phyloP scores from a whole-genome alignment of 1,139 yeast genomes.

The Sugiyamaella castrensis region DNA sequence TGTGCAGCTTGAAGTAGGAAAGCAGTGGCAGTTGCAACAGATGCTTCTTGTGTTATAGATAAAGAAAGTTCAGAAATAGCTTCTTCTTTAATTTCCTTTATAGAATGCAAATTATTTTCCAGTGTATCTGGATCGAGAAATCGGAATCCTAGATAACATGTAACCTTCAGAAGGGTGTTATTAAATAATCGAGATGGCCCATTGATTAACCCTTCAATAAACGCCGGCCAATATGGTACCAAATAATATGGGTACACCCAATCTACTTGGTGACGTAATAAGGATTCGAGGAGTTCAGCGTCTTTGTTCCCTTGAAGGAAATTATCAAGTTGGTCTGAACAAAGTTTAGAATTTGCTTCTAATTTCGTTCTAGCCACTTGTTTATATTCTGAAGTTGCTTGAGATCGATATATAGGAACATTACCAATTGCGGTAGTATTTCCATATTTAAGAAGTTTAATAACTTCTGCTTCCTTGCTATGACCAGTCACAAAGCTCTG shows the following conservation, averaged over 20 bases:
- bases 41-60: constrained; percentile 12
- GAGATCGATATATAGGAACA: constrained; percentile 9
- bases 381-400: constrained; percentile 7
- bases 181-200: constrained; percentile 9
- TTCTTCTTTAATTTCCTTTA: constrained; percentile 12
- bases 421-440: constrained; percentile 13
- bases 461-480: constrained; percentile 6
- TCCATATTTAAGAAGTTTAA: constrained; percentile 9
- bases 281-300: constrained; percentile 4
- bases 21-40: constrained; percentile 16
- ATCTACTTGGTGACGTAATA: constrained; percentile 6
- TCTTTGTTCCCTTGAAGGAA: constrained; percentile 3
- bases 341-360: not conserved
- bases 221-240: constrained; percentile 11
- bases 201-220: constrained; percentile 8
- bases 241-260: constrained; percentile 13
- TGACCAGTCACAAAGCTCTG: constrained; percentile 10
- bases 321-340: constrained; percentile 3
- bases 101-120: constrained; percentile 8
- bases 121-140: constrained; percentile 5
- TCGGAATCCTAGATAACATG: constrained; percentile 16
- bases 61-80: constrained; percentile 6
- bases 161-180: constrained; percentile 11
- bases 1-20: constrained; percentile 13
- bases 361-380: constrained; percentile 4